Base-by-base conservation (phyloP, 129 eudicot species). In the Artemisia argyi region DNA sequence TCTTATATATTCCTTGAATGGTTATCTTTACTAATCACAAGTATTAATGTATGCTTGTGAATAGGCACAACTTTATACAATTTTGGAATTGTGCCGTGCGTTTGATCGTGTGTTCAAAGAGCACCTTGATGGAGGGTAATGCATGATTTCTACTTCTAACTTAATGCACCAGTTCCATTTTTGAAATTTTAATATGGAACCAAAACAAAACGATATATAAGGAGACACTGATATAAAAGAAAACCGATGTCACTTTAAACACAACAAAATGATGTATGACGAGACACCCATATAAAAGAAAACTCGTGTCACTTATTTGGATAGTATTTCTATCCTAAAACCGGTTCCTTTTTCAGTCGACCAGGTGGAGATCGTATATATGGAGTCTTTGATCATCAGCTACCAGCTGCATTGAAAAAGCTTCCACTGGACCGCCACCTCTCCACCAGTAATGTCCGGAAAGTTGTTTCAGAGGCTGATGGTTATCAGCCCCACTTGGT, bases 51-150 rank as follows among this genome's bases (percentile, higher is more conserved):
- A 61, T 12, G 30, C 63, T 49, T 50, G 68, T 75, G 17, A 61
- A 64, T 88, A 95, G 99, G 97, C 99, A 65, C 99, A 95, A 60
- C 82, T 95, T 7, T 95, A 90, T 79, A 90, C 88, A 10, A 95
- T 95, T 50, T 83, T 95, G 88, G 97, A 90, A 81, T 54, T 95
- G 83, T 95, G 99, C 30, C 99, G 97, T 70, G 99, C 99, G 68
- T 95, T 95, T 86, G 99, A 95, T 70, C 86, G 84, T 46, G 85
- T 90, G 55, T 95, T 95, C 75, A 95, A 78, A 85, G 99, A 95
- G 79, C 97, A 95, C 80, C 89, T 95, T 24, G 99, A 95, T 84
- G 99, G 99, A 90, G 99, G 99, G 99, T 95, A 95, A 75, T 75
- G 75, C 72, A 68, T 71, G 62, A 68, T 70, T 60, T 68, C 44